A percentile compares a stretch with the other conserved stretches of the same genome.
Conservation (phyloP, 2,329 filamentous ascomycete species). For the Nemania sp. region DNA sequence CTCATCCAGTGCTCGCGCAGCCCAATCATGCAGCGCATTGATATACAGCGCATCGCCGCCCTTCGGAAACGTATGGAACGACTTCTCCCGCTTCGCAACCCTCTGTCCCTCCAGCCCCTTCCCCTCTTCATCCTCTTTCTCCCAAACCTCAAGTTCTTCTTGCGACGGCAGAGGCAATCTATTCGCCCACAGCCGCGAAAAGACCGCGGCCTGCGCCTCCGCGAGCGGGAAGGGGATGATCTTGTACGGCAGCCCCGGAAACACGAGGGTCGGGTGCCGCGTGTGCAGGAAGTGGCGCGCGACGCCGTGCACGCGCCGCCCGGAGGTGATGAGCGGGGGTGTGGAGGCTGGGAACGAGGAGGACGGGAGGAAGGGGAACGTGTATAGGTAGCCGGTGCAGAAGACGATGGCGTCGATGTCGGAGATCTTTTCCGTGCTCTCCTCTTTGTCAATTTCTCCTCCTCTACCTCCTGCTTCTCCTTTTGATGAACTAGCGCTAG, state of each 20-base stretch:
- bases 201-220: constrained; percentile 76
- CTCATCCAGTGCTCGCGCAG: constrained; percentile 44
- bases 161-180: constrained; percentile 64
- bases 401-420: constrained; percentile 79
- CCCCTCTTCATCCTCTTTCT: constrained; percentile 54
- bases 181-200: constrained; percentile 78
- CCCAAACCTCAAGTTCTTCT: constrained; percentile 72
- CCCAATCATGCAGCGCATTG: constrained; percentile 69
- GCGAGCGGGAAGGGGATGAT: constrained; percentile 86
- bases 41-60: constrained; percentile 70
- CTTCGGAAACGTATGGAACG: constrained; percentile 53
- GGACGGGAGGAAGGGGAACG: constrained; percentile 69
- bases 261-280: constrained; percentile 74
- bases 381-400: constrained; percentile 88
- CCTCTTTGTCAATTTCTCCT: constrained; percentile 43
- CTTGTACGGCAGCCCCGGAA: constrained; percentile 75
- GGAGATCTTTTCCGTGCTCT: constrained; percentile 61
- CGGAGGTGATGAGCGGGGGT: constrained; percentile 65
- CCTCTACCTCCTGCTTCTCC: too few relatives aligned
- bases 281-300: constrained; percentile 82
- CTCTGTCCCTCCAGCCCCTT: constrained; percentile 53
- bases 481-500: constrained; percentile 24
- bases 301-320: constrained; percentile 69
- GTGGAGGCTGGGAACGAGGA: constrained; percentile 33
- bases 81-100: constrained; percentile 50